phyloP scores from a whole-genome alignment of 164 flowering plant species.

The Vitis rotundifolia region DNA sequence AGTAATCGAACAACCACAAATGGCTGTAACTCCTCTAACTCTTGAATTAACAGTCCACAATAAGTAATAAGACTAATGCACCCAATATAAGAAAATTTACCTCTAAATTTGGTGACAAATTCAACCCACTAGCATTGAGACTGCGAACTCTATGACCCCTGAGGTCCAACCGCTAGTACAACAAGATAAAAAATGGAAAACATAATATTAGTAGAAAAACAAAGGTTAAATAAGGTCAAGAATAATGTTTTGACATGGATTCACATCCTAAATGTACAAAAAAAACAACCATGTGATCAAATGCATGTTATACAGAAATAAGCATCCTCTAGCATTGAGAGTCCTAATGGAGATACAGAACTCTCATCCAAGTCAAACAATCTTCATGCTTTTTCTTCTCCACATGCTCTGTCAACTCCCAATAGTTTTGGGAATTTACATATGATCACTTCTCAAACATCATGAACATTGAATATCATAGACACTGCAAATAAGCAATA shows the following conservation, averaged over 20 bases:
- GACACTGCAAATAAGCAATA: too few relatives aligned
- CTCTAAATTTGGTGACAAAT: conserved; percentile 81
- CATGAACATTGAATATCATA: too few relatives aligned
- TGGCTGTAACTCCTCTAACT: neutral
- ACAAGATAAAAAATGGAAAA: conserved; percentile 2
- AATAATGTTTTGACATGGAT: neutral
- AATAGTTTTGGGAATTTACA: too few relatives aligned
- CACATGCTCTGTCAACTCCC: too few relatives aligned
- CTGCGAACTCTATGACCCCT: conserved; percentile 92
- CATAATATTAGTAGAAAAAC: neutral
- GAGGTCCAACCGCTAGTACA: conserved; percentile 85
- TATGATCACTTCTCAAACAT: too few relatives aligned
- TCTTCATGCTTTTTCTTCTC: too few relatives aligned
- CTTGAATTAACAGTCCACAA: neutral
- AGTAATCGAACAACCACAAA: too few relatives aligned
- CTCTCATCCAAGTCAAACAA: too few relatives aligned
- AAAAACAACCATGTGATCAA: neutral
- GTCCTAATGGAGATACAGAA: too few relatives aligned
- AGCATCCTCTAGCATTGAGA: neutral
- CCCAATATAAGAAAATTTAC: conserved; percentile 31
- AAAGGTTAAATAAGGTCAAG: conserved; percentile 1
- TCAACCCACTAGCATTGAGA: conserved; percentile 72
- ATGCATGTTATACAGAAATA: neutral
- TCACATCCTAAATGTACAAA: neutral
- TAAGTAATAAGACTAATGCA: neutral